Base-by-base conservation (phyloP, 1,284 basidiomycete species). In the Quambalaria eucalypti region DNA sequence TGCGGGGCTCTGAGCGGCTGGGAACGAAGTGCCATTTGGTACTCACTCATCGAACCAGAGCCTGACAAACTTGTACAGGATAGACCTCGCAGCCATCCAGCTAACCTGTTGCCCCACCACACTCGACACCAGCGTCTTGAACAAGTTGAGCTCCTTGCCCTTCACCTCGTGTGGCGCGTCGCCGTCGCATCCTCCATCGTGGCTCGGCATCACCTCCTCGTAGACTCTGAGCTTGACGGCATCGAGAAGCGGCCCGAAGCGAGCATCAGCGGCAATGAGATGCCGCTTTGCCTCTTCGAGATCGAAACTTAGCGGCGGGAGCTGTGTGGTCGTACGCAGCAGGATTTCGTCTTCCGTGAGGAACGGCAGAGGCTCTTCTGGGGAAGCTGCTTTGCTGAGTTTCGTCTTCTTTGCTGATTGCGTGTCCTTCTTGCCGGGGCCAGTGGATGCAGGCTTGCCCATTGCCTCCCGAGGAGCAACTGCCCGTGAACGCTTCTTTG, bases 91-190 rank as follows among this genome's bases (percentile, higher is more conserved):
- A 2, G 90, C 90, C 29, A 87, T 77, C 88, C 88, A 92, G 0
- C 87, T 89, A 39, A 96, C 90, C 76, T 96, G 90, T 76, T 91
- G 89, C 0, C 85, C 87, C 2, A 88, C 76, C 57, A 89, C 87
- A 30, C 83, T 85, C 1, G 81, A 82, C 30, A 82, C 81, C 19
- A 89, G 79, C 19, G 64, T 67, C 48, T 62, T 60, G 59, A 74
- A 75, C 14, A 69, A 60, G 40, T 74, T 67, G 38, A 73, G 63
- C 29, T 79, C 78, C 66, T 87, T 84, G 21, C 49, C 52, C 26
- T 23, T 28, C 28, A 54, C 29, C 29, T 39, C 21, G 36, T 39
- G 16, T 4, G 16, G 16, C 36, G 16, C 36, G 4, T 12, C 36
- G 4, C 36, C 36, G 16, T 14, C 36, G 5, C 16, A 51, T 50